phyloP scores from a whole-genome alignment of 164 flowering plant species.

The Liquidambar formosana region DNA sequence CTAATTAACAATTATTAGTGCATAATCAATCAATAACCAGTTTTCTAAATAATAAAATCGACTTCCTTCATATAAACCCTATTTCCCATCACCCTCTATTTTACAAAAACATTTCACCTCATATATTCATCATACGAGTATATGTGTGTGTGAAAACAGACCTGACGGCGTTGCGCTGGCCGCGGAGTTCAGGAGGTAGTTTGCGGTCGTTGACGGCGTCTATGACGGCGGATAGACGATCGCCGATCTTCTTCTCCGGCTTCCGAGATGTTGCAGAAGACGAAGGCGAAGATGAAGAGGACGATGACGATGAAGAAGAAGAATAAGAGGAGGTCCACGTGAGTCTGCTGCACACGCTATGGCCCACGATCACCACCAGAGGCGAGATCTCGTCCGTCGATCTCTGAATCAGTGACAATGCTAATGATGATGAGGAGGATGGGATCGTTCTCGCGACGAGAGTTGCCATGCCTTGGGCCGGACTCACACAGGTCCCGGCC shows the following conservation, averaged over 20 bases:
- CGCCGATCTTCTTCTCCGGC: constrained; percentile 46
- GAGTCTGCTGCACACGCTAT: neutral
- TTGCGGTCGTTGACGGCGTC: constrained; percentile 84
- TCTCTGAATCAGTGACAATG: constrained; percentile 10
- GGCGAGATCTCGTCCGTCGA: constrained; percentile 13
- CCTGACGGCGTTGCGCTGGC: constrained; percentile 69
- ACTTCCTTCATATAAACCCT: neutral
- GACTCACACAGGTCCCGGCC: no score
- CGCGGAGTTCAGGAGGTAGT: constrained; percentile 91
- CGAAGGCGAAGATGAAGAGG: no score
- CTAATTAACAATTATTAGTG: no score
- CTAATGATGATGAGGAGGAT: no score
- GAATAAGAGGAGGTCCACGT: constrained; percentile 22
- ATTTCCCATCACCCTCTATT: neutral
- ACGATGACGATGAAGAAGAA: constrained; percentile 19
- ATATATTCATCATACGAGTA: neutral
- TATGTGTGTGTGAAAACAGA: constrained; percentile 2
- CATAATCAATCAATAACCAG: no score
- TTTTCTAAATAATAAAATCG: neutral
- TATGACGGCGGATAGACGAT: constrained; percentile 68
- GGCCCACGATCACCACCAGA: neutral
- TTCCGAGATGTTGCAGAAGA: constrained; percentile 19
- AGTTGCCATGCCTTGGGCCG: constrained; percentile 21
- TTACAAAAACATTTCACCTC: neutral
- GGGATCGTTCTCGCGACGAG: constrained; percentile 19